Evolutionary conservation across 2,329 filamentous ascomycete genomes (phyloP), one percentile per base, ranked within the genome.

Genomic region (Nothopassalora personata): DNA sequence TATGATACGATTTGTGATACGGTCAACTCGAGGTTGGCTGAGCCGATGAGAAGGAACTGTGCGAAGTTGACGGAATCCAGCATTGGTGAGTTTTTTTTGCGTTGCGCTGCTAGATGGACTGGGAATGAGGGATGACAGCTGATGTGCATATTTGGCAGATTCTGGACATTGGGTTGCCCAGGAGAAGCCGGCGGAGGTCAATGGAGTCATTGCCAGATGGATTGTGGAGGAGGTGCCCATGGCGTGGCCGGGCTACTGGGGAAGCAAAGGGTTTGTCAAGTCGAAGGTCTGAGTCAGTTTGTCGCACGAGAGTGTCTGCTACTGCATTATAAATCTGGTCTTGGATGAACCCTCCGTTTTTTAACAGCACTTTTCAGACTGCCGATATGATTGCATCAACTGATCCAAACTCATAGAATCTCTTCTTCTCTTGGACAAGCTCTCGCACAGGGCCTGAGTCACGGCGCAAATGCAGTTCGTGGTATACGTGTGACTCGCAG

Each of bases 61-160:
- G 69, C 68, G 46, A 71, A 78, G 7, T 62, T 81, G 47, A 77
- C 74, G 0, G 73, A 76, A 18, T 71, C 79, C 75, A n/a, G 51
- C 33, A 54, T 64, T 28, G 56, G 56, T 57, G 77, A 76, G 58
- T 79, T 74, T 23, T 23, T 23, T 23, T 3, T 4, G 4, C 31
- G 31, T 9, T 34, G 3, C 23, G 2, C 23, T 34, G 31, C 7
- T 34, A 11, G 31, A 34, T 34, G 31, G 67, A 82, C 6, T 5
- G 7, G 10, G 18, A 34, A 7, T 15, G 15, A 6, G 11, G 1
- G 7, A 30, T 23, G 28, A 3, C n/a, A n/a, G 9, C 28, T 27
- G 19, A 27, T 31, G 28, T 39, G 39, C n/a, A 31, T 49, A 46
- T 34, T 45, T 36, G 1, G 46, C 56, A n/a, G 64, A 68, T 36